Base-by-base conservation (phyloP, 139 green algal genomes). In the Spirogloea muscicola region DNA sequence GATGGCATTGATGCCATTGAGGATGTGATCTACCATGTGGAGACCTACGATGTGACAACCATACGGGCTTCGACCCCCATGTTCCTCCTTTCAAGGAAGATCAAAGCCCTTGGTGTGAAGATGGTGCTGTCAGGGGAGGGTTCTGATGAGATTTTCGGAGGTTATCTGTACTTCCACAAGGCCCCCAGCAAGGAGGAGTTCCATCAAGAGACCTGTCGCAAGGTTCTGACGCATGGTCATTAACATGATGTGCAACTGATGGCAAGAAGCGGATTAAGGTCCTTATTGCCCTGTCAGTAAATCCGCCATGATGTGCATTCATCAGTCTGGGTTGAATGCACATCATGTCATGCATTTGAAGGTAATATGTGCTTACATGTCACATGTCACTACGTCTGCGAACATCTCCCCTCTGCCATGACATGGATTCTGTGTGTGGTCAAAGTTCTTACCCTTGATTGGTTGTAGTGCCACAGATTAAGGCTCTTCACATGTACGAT, bases 191-290 rank as follows among this genome's bases (percentile, higher is more conserved):
- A 85, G 51, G 61, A 72, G 68, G 68, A 27, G 2, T 9, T 77
- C 0, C 68, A 77, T 29, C n/a, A 41, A 4, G 68, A 77, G 58
- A 77, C 62, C 4, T 58, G 37, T 25, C 57, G n/a, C 42, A 77
- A 77, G 58, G 68, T 76, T 13, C 0, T 41, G 2, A 2, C 39
- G 10, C 29, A 64, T 10, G 10, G 10, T 16, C 55, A 55, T n/a
- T n/a, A n/a, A n/a, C n/a, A n/a, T n/a, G n/a, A 61, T n/a, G 97
- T 97, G 91, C 97, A 94, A 86, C 76, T 98, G 2, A 88, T 98
- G 77, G 82, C 84, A 10, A 86, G 92, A 42, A 92, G 91, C 82
- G 96, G n/a, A n/a, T n/a, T n/a, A n/a, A n/a, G n/a, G n/a, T n/a
- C n/a, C n/a, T n/a, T n/a, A n/a, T n/a, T n/a, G n/a, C n/a, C n/a